Evolutionary conservation across 805 yeast genomes (phyloP).

Genomic region (Dipodascus albidus): DNA sequence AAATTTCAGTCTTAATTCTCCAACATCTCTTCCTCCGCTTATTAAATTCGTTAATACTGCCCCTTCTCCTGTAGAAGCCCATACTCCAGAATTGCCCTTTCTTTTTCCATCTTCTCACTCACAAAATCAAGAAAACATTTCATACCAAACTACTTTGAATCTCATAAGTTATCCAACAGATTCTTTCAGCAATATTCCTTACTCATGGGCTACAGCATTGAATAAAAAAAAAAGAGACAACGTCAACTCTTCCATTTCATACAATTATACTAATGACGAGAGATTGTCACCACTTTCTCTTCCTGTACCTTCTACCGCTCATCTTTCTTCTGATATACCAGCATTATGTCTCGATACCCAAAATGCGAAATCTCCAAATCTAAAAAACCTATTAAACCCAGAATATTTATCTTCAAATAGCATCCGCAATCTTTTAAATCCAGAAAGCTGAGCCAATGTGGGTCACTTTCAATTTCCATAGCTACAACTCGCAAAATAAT

Average conservation of each 20-base stretch:
- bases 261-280: not conserved
- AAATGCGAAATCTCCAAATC: not conserved
- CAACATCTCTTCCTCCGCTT: not conserved
- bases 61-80: no score
- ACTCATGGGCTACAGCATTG: no score
- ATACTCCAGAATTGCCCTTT: no score
- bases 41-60: not conserved
- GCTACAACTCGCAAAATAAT: not conserved
- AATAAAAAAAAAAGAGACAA: no score
- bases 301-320: not conserved
- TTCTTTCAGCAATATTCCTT: no score
- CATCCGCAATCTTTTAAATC: not conserved
- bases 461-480: not conserved
- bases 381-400: not conserved
- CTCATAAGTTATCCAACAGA: no score
- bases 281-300: not conserved
- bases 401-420: not conserved
- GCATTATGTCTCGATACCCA: not conserved
- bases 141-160: not conserved
- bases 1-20: not conserved
- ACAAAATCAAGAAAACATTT: not conserved
- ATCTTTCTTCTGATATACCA: not conserved
- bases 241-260: not conserved
- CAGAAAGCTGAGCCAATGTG: not conserved
- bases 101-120: not conserved